These are phyloP conservation scores for Xylariaceae sp. DNA, from an alignment of 2,329 filamentous ascomycete species.

Conservation along the genomic window DNA sequence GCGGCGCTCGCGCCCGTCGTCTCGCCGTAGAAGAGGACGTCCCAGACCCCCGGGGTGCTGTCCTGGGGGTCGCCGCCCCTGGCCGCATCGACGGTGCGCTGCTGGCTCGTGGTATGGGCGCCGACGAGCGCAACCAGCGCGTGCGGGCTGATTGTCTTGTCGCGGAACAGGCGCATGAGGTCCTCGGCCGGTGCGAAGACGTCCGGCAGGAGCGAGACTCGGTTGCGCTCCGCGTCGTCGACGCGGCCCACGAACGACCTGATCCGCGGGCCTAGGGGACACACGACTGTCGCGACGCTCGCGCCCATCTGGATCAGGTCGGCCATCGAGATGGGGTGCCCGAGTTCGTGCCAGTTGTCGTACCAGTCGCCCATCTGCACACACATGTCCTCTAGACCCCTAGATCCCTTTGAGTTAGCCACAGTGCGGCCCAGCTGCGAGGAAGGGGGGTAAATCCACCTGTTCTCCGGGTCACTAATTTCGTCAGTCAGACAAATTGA, in stretches of 20 bases:
- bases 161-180: conserved; percentile 51
- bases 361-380: conserved; percentile 43
- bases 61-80: conserved; percentile 52
- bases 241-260: conserved; percentile 54
- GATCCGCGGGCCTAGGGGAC: conserved; percentile 50
- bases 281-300: conserved; percentile 53
- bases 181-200: conserved; percentile 48
- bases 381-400: conserved; percentile 50
- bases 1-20: conserved; percentile 39
- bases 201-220: conserved; percentile 47
- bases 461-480: conserved; percentile 45
- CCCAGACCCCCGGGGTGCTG: conserved; percentile 56
- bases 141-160: conserved; percentile 55
- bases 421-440: background rate
- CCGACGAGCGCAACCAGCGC: conserved; percentile 58
- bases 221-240: conserved; percentile 46
- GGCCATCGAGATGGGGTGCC: conserved; percentile 49
- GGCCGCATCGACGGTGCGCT: conserved; percentile 46
- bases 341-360: conserved; percentile 34
- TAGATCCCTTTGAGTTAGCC: background rate
- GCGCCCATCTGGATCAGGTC: conserved; percentile 58
- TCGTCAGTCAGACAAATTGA: conserved; percentile 48
- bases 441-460: background rate
- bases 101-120: conserved; percentile 55
- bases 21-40: conserved; percentile 53